phyloP scores from a whole-genome alignment of 2,329 filamentous ascomycete species.

The Fusarium domesticum region DNA sequence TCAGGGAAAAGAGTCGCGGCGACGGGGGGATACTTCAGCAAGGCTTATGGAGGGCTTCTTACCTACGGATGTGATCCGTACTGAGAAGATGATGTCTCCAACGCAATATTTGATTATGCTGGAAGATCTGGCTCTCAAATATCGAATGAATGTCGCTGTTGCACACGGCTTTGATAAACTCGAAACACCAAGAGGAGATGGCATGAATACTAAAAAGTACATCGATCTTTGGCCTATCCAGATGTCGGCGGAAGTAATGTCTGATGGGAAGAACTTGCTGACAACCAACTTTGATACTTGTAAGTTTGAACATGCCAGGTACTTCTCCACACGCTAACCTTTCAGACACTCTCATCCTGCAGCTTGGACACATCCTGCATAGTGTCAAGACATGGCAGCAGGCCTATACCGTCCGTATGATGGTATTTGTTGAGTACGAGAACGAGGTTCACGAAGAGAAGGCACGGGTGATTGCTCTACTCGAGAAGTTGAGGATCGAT shows the following conservation, averaged over 20 bases:
- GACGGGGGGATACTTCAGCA: constrained; percentile 53
- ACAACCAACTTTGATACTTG: constrained; percentile 93
- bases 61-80: constrained; percentile 67
- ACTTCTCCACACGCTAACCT: constrained; percentile 8
- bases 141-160: constrained; percentile 81
- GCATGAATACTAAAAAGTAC: constrained; percentile 65
- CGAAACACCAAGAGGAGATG: constrained; percentile 64
- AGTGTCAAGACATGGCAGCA: constrained; percentile 80
- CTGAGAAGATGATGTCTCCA: constrained; percentile 65
- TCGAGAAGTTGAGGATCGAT: constrained; percentile 79
- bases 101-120: constrained; percentile 78
- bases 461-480: constrained; percentile 65
- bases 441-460: constrained; percentile 77
- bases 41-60: constrained; percentile 56
- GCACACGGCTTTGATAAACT: constrained; percentile 77
- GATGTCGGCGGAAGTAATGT: constrained; percentile 79
- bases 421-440: constrained; percentile 88
- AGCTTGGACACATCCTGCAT: constrained; percentile 78
- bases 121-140: constrained; percentile 73
- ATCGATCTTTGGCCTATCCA: constrained; percentile 92
- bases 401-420: constrained; percentile 68
- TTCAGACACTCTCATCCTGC: constrained; percentile 72
- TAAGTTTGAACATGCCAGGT: constrained; percentile 38
- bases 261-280: constrained; percentile 64
- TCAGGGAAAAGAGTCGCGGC: constrained; percentile 34